phyloP scores from a whole-genome alignment of 306 rosid genomes.

The Ormosia emarginata region DNA sequence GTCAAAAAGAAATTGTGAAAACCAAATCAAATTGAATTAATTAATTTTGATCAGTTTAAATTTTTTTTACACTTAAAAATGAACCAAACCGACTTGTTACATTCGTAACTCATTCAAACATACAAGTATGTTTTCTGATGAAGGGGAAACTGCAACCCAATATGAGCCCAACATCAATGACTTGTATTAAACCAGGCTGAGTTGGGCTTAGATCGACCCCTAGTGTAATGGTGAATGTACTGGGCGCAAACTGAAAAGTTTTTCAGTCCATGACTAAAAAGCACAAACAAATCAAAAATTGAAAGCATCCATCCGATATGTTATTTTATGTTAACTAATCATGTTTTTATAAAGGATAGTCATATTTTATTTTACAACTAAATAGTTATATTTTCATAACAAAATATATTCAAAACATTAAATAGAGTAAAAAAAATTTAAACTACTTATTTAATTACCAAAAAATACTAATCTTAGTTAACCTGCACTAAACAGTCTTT shows the following conservation, averaged over 20 bases:
- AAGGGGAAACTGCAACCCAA: too few species aligned
- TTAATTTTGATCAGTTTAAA: too few species aligned
- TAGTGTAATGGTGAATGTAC: too few species aligned
- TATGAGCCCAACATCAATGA: not conserved
- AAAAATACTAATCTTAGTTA: not conserved
- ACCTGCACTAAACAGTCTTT: not conserved
- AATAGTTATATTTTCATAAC: not conserved
- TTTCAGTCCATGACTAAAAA: too few species aligned
- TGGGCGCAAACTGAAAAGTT: too few species aligned
- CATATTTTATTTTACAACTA: not conserved
- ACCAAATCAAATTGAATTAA: too few species aligned
- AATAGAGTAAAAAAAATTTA: not conserved
- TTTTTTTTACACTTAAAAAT: too few species aligned
- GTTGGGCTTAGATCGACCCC: not conserved
- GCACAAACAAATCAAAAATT: not conserved
- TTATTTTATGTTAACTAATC: not conserved
- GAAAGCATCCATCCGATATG: not conserved
- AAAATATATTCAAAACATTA: not conserved
- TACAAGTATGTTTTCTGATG: too few species aligned
- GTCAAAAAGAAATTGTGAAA: too few species aligned
- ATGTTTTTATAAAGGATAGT: not conserved
- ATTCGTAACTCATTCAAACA: too few species aligned
- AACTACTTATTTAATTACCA: too few species aligned
- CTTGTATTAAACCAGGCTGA: not conserved
- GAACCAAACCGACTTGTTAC: too few species aligned